Evolutionary conservation across 2,329 filamentous ascomycete species (phyloP), one percentile per base, ranked within the genome.

Genomic region (Tolypocladium guangdongense): DNA sequence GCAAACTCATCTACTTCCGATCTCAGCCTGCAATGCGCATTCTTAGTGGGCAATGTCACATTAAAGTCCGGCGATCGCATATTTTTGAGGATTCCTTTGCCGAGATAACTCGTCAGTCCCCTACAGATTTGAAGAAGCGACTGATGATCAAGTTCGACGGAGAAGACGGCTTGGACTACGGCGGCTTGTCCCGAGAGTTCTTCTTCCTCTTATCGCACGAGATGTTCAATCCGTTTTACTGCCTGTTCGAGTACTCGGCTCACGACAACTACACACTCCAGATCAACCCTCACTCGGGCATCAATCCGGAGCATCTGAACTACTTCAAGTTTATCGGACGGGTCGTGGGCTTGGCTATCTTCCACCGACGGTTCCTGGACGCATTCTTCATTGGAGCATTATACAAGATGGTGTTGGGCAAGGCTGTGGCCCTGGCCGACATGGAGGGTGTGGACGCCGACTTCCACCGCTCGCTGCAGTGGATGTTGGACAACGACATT

Each of bases 181-280:
- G 93, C 70, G 93, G 93, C 78, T 80, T 99, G 53, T 99, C 93
- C 37, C 82, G 91, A 81, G 93, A 99, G 73, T 99, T 99, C 78
- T 99, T 99, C 79, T 99, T 99, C 83, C 78, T 99, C 41, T 82
- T 99, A 53, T 97, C 92, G 18, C 93, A 99, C 74, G 93, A 99
- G 76, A 99, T 99, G 93, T 99, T 99, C 77, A 99, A 99, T 71
- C 93, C 93, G 35, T 99, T 99, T 75, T 99, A 99, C 76, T 99
- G 93, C 70, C 79, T 99, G 52, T 99, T 99, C 77, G 93, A 99
- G 74, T 99, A 99, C 72, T 97, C 93, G 30, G 93, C 93, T 39
- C 93, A 99, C 77, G 93, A 99, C 82, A 99, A 99, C 75, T 99
- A 99, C 75, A 99, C 93, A 33, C 86, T 99, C 53, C 93, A 99